Conservation (phyloP, 2,329 filamentous ascomycete genomes). For the Fusarium nurragi region DNA sequence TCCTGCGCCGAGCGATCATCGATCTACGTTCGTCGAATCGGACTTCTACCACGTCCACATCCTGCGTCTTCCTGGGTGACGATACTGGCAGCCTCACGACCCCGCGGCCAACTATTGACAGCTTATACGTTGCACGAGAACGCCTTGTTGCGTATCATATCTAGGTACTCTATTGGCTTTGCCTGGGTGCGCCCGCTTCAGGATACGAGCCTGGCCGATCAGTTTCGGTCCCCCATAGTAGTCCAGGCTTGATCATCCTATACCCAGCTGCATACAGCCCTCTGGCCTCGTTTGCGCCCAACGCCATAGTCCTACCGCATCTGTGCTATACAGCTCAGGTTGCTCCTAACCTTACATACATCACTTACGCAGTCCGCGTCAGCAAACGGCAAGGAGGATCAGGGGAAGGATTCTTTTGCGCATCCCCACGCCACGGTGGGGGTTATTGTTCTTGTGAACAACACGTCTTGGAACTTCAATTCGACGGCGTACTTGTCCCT, state of each 20-base stretch:
- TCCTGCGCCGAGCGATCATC: conserved; percentile 27
- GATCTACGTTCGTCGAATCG: conserved; percentile 32
- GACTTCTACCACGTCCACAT: conserved; percentile 24
- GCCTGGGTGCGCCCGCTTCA: conserved; percentile 29
- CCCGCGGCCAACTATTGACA: conserved; percentile 37
- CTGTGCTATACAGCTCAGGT: conserved; percentile 22
- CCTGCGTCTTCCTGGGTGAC: conserved; percentile 29
- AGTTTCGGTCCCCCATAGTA: conserved; percentile 38
- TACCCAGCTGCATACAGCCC: conserved; percentile 39
- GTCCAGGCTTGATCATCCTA: conserved; percentile 39
- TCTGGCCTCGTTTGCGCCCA: conserved; percentile 36
- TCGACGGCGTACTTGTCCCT: conserved; percentile 39
- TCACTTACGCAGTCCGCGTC: conserved; percentile 26
- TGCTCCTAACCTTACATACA: conserved; percentile 30
- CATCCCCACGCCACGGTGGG: conserved; percentile 38
- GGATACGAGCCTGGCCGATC: conserved; percentile 49
- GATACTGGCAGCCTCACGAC: conserved; percentile 35
- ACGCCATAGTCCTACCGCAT: conserved; percentile 37
- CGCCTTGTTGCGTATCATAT: conserved; percentile 41
- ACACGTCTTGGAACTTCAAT: conserved; percentile 28
- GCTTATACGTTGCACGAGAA: conserved; percentile 36
- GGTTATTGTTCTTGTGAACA: conserved; percentile 31
- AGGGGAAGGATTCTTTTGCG: conserved; percentile 28
- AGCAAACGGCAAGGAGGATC: conserved; percentile 21
- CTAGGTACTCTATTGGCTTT: conserved; percentile 40